Evolutionary conservation across 2,329 filamentous ascomycete species (phyloP).

Genomic region (Penicillium sp.): DNA sequence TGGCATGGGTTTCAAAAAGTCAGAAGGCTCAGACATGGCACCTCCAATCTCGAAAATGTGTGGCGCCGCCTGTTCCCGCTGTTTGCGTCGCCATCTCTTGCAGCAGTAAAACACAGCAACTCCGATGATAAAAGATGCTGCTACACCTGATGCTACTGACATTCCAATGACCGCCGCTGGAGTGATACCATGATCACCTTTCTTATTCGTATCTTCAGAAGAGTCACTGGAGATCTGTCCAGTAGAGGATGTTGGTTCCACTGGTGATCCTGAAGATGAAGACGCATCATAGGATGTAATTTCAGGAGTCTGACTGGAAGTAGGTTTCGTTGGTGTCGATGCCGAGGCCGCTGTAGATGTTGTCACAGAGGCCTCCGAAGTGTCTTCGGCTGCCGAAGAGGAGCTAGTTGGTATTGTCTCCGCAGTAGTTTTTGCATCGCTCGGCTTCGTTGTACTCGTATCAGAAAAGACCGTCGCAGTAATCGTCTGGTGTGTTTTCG

Average conservation of each 20-base stretch:
- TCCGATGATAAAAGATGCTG: slow-evolving; percentile 34
- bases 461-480: slow-evolving; percentile 34
- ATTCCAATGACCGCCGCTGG: slow-evolving; percentile 36
- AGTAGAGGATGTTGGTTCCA: neutral
- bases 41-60: slow-evolving; percentile 41
- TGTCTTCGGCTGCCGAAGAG: neutral
- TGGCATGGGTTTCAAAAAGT: slow-evolving; percentile 28
- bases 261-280: slow-evolving; percentile 15
- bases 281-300: slow-evolving; percentile 18
- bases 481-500: slow-evolving; percentile 36
- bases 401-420: slow-evolving; percentile 5
- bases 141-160: slow-evolving; percentile 36
- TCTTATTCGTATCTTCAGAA: slow-evolving; percentile 14
- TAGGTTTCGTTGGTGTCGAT: slow-evolving; percentile 9
- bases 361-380: neutral
- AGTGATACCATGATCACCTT: slow-evolving; percentile 16
- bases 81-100: slow-evolving; percentile 27
- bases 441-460: slow-evolving; percentile 7
- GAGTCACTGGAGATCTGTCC: slow-evolving; percentile 2
- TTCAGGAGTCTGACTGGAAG: slow-evolving; percentile 15
- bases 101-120: slow-evolving; percentile 34
- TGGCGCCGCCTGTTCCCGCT: slow-evolving; percentile 20
- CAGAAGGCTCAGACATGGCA: slow-evolving; percentile 36
- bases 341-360: slow-evolving; percentile 6
- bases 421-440: neutral